A percentile compares a stretch with the other conserved stretches of the same genome.
These are phyloP conservation scores for Styphnolobium japonicum DNA, from an alignment of 306 rosid genomes.

Conservation along the genomic window DNA sequence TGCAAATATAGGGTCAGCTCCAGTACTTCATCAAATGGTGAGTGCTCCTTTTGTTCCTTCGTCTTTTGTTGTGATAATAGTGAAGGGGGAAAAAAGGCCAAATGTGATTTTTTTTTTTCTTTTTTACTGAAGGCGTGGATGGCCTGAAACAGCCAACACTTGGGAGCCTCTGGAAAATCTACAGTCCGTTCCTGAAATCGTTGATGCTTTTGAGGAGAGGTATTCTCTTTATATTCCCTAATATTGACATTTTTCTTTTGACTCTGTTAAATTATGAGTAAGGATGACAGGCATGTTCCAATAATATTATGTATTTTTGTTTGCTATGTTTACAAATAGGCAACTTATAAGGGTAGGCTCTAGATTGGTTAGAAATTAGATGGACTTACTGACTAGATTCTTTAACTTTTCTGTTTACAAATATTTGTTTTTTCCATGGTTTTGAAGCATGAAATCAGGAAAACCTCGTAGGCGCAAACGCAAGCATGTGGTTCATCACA, in stretches of 20 bases:
- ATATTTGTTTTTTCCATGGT: conserved; percentile 11
- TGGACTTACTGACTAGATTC: neutral
- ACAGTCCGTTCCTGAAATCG: conserved; percentile 60
- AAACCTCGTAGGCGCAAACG: conserved; percentile 66
- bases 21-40: conserved; percentile 92
- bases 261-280: neutral
- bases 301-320: neutral
- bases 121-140: conserved; percentile 58
- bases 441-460: conserved; percentile 52
- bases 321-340: neutral
- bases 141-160: conserved; percentile 89
- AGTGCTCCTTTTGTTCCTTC: conserved; percentile 18
- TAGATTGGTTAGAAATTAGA: neutral
- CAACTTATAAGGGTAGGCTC: neutral
- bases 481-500: conserved; percentile 46
- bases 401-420: neutral
- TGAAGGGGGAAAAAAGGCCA: neutral
- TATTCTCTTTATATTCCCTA: conserved; percentile 22
- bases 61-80: neutral
- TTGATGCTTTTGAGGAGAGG: conserved; percentile 81
- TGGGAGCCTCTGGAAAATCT: conserved; percentile 96
- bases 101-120: conserved; percentile 13
- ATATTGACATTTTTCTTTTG: neutral
- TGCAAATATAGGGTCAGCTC: conserved; percentile 60
- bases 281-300: neutral